Base-by-base conservation (phyloP, 805 yeast species). In the Metschnikowia cerradonensis region DNA sequence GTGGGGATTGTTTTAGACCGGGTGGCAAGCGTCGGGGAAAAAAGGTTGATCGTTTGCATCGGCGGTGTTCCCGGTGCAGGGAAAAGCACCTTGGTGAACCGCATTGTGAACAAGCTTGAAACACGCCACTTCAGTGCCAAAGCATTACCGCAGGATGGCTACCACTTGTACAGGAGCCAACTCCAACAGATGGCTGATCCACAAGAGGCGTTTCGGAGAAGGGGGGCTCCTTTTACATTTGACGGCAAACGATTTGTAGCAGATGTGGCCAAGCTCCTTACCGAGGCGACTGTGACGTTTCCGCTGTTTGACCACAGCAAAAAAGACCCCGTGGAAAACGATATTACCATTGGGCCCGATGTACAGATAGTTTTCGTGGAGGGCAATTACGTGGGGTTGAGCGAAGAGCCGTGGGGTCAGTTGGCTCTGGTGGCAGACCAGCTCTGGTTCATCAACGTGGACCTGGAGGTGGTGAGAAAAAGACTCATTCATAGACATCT, bases 151-250 rank as follows among this genome's bases (percentile, higher is more conserved):
- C 76, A 71, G 54, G 77, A 73, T 60, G 77, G 77, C 13, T 73
- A 52, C 55, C 77, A 72, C 51, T 63, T 63, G 30, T 69, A 66
- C 52, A 52, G 77, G 33, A 33, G 48, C 8, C 67, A 71, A 51
- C 59, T 72, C 43, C 57, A 60, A 10, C 33, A 54, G 38, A 77
- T 87, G 61, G 67, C 71, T 8, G 80, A 89, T 56, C 76, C 88
- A 0, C 71, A 63, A 10, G 71, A 67, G 33, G 92, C 96, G 0
- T 67, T 81, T 31, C 64, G 68, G 26, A 73, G 88, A 53, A 76
- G 97, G 45, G 97, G 97, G 0, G 86, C 96, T 0, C 95, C 96
- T 1, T 80, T 76, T 58, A 90, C 97, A 0, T 92, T 91, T 68
- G 91, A 91, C 61, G 79, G 86, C 65, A 17, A 57, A 55, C 45